Percentiles rank a stretch among this genome's conserved stretches.
Evolutionary conservation across 768 basidiomycete species (phyloP).

Genomic region (Lentinula raphanica): DNA sequence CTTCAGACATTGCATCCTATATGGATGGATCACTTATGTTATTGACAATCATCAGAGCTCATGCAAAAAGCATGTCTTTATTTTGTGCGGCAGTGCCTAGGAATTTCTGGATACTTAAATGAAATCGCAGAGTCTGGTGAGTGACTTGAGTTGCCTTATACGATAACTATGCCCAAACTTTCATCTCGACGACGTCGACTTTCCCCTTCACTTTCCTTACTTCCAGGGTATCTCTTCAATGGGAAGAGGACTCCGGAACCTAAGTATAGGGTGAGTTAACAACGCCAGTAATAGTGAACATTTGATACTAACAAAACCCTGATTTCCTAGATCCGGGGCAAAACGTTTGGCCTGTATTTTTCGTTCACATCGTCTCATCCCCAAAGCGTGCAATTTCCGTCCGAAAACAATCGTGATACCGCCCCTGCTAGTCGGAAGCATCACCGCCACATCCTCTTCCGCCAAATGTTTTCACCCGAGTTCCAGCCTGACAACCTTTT

Average conservation of each 20-base stretch:
- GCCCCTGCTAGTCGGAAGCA: background rate
- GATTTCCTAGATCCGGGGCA: background rate
- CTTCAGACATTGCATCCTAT: too few species aligned
- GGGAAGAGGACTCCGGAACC: background rate
- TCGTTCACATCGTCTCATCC: background rate
- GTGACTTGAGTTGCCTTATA: too few species aligned
- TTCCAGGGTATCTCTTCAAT: background rate
- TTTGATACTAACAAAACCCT: too few species aligned
- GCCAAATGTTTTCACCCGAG: background rate
- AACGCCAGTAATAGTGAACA: background rate
- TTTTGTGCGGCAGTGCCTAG: too few species aligned
- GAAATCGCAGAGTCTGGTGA: too few species aligned
- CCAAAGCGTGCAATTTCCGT: background rate
- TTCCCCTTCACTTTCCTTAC: background rate
- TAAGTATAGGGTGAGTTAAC: too few species aligned
- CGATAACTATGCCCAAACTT: too few species aligned
- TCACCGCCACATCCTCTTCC: background rate
- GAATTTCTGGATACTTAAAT: too few species aligned
- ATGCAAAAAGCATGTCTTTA: too few species aligned
- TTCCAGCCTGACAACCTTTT: background rate
- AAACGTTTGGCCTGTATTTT: background rate
- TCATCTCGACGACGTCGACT: background rate
- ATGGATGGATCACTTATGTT: too few species aligned
- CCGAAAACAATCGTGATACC: background rate
- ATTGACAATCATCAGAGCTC: too few species aligned